Evolutionary conservation across 1,284 basidiomycete species (phyloP), one percentile per base, ranked within the genome.

Genomic region (Trametes versicolor): DNA sequence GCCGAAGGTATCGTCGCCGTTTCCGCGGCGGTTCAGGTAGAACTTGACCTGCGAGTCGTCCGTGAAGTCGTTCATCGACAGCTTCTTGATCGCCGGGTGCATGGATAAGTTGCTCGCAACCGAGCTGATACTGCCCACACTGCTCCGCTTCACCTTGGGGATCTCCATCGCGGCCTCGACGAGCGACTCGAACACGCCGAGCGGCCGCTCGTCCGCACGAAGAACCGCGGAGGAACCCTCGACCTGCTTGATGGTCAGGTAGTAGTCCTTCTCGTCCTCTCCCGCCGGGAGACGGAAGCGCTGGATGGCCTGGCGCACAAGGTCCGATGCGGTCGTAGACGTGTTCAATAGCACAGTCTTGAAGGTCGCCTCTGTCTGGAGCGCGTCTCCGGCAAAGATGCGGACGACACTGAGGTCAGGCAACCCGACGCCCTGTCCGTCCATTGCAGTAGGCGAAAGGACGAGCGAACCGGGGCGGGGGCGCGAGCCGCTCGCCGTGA

Each of bases 41-140:
- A 99, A 94, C 78, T 98, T 99, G 79, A 99, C 97, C 0, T 92
- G 91, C 12, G 95, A 96, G 74, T 99, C 97, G 70, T 99, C 97
- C 59, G 94, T 95, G 75, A 97, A 99, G 76, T 99, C 97, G 71
- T 96, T 97, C 94, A 97, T 96, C 37, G 93, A 89, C 39, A 98
- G 80, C 72, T 94, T 93, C 71, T 90, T 91, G 78, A 98, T 99
- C 19, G 97, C 96, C 12, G 97, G 96, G 74, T 98, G 94, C 84
- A 94, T 90, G 9, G 92, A 95, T 32, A 99, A 82, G 72, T 97
- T 97, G 73, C 94, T 97, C 41, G 91, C 85, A 32, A 99, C 85
- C 8, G 95, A 97, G 71, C 91, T 95, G 72, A 99, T 97, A 72
- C 95, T 97, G 39, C 95, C 94, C 61, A 98, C 89, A 66, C 93